Evolutionary conservation across 2,329 filamentous ascomycete species (phyloP), one percentile per base, ranked within the genome.

Genomic region (Colletotrichum lupini): DNA sequence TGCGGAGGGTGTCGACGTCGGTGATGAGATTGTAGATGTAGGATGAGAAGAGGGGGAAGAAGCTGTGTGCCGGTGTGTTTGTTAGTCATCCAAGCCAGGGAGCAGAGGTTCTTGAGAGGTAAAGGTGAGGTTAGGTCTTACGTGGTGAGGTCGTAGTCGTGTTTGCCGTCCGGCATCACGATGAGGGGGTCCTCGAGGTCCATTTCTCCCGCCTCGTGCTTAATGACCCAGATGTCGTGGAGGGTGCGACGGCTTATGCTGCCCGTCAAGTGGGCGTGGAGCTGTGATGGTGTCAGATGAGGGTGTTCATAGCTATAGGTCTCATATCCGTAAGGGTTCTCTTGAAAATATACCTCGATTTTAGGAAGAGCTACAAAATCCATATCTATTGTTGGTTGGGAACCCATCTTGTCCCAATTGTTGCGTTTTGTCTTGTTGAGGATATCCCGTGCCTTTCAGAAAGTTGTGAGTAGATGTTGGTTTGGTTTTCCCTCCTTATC

Each of bases 251-350:
- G 90, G 79, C 90, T 92, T 80, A 97, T 94, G 81, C 92, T 95
- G 66, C 94, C 94, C 53, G 91, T 94, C 57, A 97, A 87, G 82
- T 97, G 94, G 74, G 94, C 94, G 78, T 97, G 94, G 66, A 96
- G 88, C 92, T 95, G 59, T 12, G 62, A 55, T 46, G 35, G 26
- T 59, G 5, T 67, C 22, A 56, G 49, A 37, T 16, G 19, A n/a
- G n/a, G 11, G 4, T 53, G 3, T 19, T 3, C 26, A 12, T 63
- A 32, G 37, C 46, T n/a, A 28, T 22, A 59, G 16, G 30, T 37
- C 19, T 19, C 9, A 22, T n/a, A 19, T 14, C 16, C 56, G 26
- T 52, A 62, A 62, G 24, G 53, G 67, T 76, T 14, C 32, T 12
- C 5, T 63, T n/a, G 14, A n/a, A n/a, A 5, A 5, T 16, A 22